Evolutionary conservation across 805 yeast genomes (phyloP), one percentile per base, ranked within the genome.

Genomic region (Candida quercuum): DNA sequence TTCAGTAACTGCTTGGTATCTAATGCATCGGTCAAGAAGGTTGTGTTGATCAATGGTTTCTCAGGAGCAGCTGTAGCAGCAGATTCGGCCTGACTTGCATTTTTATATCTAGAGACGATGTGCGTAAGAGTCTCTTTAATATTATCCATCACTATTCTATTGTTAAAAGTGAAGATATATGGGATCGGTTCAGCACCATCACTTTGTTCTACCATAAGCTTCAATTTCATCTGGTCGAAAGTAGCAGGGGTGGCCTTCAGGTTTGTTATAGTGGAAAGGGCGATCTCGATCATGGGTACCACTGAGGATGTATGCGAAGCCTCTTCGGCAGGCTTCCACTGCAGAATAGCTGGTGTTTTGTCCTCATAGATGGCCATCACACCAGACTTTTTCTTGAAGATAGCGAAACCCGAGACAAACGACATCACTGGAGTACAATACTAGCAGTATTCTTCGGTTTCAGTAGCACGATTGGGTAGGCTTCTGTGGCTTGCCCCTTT

Each of bases 141-240:
- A 43, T 71, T 74, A 45, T 83, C 86, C 86, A 88, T 83, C 7
- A 84, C 81, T 15, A 76, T 75, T 35, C 93, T 65, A 51, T 77
- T 81, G 39, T 76, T 78, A 60, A 87, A 86, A 1, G 82, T 68
- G 43, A 88, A 76, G 28, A 73, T 59, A 19, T 64, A 63, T 18
- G 34, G 35, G 3, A 47, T 46, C 0, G 51, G 43, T 4, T 52
- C 66, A 0, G 49, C 59, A 2, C 55, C 59, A 5, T 53, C 72
- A 2, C 57, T 54, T 2, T 56, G 58, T 28, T 66, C 67, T 7
- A 75, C 71, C 8, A 76, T 60, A 14, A 86, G 61, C 49, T 75
- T 75, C 34, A 86, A 59, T 63, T 76, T 72, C 81, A 84, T 75
- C 47, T 78, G 80, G 12, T 79, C 82, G 19, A 78, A 69, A 0